These are phyloP conservation scores for Tetrapyrgos nigripes DNA, from an alignment of 1,284 basidiomycete genomes.

Conservation along the genomic window DNA sequence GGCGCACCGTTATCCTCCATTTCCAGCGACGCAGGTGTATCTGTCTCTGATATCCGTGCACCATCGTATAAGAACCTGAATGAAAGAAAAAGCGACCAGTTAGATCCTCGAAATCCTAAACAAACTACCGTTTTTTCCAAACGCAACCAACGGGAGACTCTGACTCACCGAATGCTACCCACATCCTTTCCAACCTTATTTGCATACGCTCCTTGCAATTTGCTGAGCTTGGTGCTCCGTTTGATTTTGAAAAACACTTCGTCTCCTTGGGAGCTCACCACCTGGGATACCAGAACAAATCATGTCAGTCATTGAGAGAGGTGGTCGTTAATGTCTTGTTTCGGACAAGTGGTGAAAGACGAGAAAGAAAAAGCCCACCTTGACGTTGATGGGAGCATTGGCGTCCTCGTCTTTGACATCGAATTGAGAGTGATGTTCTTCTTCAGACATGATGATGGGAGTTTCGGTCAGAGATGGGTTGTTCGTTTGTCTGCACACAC, in stretches of 20 bases:
- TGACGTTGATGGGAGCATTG: conserved; percentile 84
- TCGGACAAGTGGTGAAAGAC: background rate
- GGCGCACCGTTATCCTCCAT: conserved; percentile 84
- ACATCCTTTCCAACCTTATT: conserved; percentile 93
- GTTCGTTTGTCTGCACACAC: background rate
- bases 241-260: conserved; percentile 99
- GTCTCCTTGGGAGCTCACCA: conserved; percentile 79
- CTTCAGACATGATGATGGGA: conserved; percentile 73
- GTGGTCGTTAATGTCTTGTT: too few relatives aligned
- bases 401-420: conserved; percentile 70
- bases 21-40: conserved; percentile 83
- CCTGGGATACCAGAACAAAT: conserved; percentile 47
- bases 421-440: conserved; percentile 49
- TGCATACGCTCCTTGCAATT: conserved; percentile 93
- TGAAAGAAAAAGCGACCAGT: background rate
- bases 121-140: background rate
- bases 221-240: conserved; percentile 91
- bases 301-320: too few relatives aligned
- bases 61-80: conserved; percentile 89
- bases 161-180: conserved; percentile 75
- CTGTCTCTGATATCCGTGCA: conserved; percentile 80
- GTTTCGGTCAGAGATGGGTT: background rate
- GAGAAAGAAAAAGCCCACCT: conserved; percentile 54
- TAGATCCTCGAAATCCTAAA: background rate
- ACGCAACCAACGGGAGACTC: background rate